These are phyloP conservation scores for Trichoderma orchidacearum DNA, from an alignment of 495 filamentous ascomycete species.

Conservation along the genomic window DNA sequence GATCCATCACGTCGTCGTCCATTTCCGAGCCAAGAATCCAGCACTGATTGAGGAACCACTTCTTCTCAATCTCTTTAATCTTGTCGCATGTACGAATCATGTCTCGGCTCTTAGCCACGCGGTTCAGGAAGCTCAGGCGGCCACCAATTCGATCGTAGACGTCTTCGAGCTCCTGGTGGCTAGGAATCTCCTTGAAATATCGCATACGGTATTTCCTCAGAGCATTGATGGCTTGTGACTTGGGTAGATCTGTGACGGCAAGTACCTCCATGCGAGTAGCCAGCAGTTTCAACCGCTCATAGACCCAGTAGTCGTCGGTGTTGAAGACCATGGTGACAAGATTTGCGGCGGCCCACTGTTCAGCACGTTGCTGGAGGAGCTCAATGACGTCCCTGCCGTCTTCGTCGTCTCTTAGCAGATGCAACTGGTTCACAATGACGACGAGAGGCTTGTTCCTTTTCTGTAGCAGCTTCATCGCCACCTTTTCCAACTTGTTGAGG, in stretches of 20 bases:
- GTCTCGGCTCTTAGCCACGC: slow-evolving; percentile 67
- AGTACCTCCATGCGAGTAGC: slow-evolving; percentile 87
- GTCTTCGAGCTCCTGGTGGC: slow-evolving; percentile 45
- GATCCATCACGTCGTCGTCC: slow-evolving; percentile 99
- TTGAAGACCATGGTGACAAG: slow-evolving; percentile 86
- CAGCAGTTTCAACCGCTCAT: slow-evolving; percentile 81
- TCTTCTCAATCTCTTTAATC: slow-evolving; percentile 74
- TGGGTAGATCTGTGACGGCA: slow-evolving; percentile 67
- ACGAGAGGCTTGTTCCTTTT: slow-evolving; percentile 54
- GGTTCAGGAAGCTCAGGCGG: slow-evolving; percentile 70
- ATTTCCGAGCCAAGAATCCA: slow-evolving; percentile 85
- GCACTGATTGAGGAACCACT: slow-evolving; percentile 90
- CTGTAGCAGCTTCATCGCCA: slow-evolving; percentile 55
- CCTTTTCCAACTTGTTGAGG: slow-evolving; percentile 95
- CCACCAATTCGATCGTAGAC: slow-evolving; percentile 81
- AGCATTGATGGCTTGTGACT: slow-evolving; percentile 58
- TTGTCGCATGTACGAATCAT: slow-evolving; percentile 64
- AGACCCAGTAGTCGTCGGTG: slow-evolving; percentile 95
- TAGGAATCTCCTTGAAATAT: slow-evolving; percentile 48
- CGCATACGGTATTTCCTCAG: slow-evolving; percentile 59
- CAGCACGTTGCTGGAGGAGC: slow-evolving; percentile 87
- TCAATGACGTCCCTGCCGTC: slow-evolving; percentile 85
- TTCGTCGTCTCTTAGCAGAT: slow-evolving; percentile 81
- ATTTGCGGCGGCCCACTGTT: slow-evolving; percentile 85
- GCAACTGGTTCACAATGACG: slow-evolving; percentile 81